phyloP scores from a whole-genome alignment of 2,329 filamentous ascomycete species.

The Aspergillus neoniger region DNA sequence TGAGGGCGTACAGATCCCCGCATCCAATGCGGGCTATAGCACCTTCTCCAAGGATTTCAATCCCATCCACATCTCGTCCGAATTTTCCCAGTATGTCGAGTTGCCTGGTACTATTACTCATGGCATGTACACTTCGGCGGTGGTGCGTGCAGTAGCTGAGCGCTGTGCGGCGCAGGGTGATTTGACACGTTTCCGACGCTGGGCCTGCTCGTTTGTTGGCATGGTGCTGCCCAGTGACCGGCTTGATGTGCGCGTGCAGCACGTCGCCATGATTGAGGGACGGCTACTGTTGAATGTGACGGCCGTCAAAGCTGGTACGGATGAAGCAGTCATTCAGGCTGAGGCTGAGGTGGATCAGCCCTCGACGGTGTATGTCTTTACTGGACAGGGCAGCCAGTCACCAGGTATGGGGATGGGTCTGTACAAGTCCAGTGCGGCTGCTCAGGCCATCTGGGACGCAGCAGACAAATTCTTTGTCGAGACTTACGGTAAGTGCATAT shows the following conservation, averaged over 20 bases:
- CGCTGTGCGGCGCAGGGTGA: slow-evolving; percentile 69
- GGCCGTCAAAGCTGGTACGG: slow-evolving; percentile 30
- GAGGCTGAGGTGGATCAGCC: slow-evolving; percentile 96
- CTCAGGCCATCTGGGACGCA: slow-evolving; percentile 91
- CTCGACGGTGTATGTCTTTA: slow-evolving; percentile 91
- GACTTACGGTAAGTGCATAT: slow-evolving; percentile 68
- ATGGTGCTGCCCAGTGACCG: slow-evolving; percentile 96
- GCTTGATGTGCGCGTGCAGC: slow-evolving; percentile 86
- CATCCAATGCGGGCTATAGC: slow-evolving; percentile 82
- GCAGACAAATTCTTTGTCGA: slow-evolving; percentile 95
- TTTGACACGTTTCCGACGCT: slow-evolving; percentile 90
- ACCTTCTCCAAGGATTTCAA: slow-evolving; percentile 97
- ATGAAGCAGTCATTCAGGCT: slow-evolving; percentile 81
- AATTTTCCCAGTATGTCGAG: slow-evolving; percentile 92
- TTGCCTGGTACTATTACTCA: slow-evolving; percentile 94
- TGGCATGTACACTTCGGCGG: slow-evolving; percentile 96
- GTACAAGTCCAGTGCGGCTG: slow-evolving; percentile 86
- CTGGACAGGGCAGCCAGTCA: slow-evolving; percentile 93
- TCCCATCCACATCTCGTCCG: slow-evolving; percentile 94
- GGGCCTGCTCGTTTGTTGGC: slow-evolving; percentile 66
- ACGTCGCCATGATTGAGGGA: slow-evolving; percentile 80
- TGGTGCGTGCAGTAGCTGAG: slow-evolving; percentile 64
- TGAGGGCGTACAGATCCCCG: neutral
- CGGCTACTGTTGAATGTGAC: neutral
- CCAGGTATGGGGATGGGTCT: slow-evolving; percentile 99